Conservation (phyloP, 208 protist genomes). For the Leishmania gerbilli region DNA sequence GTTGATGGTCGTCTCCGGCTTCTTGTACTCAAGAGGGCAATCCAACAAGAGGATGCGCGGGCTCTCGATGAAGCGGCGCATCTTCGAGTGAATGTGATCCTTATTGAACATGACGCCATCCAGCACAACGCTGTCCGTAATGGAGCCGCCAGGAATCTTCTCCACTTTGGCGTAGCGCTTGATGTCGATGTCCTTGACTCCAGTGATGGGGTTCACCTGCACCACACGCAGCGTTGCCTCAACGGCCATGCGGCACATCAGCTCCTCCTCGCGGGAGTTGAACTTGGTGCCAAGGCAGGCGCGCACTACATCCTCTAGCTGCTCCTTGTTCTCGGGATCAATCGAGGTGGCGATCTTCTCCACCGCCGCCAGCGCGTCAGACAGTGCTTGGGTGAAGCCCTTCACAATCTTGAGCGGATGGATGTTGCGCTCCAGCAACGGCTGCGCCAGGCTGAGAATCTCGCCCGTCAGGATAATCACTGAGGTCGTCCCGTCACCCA, state of each 20-base stretch:
- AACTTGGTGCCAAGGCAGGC: conserved; percentile 99
- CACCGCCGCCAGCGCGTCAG: conserved; percentile 95
- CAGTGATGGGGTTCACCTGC: conserved; percentile 76
- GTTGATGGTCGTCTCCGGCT: conserved; percentile 98
- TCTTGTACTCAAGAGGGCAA: conserved; percentile 99
- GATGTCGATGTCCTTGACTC: conserved; percentile 98
- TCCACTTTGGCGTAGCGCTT: conserved; percentile 99
- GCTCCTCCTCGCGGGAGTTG: conserved; percentile 94
- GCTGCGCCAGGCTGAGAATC: conserved; percentile 96
- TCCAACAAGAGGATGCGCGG: conserved; percentile 99
- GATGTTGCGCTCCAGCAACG: conserved; percentile 98
- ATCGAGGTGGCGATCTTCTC: conserved; percentile 93
- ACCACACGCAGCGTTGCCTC: conserved; percentile 97
- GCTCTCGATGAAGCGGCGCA: conserved; percentile 98
- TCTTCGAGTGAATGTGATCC: conserved; percentile 99
- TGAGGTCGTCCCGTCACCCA: conserved; percentile 99
- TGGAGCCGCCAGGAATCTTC: conserved; percentile 99
- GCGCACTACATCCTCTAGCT: conserved; percentile 93
- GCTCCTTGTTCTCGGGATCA: conserved; percentile 92
- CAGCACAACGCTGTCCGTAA: conserved; percentile 98
- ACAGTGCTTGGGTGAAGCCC: conserved; percentile 96
- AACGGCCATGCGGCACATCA: conserved; percentile 99
- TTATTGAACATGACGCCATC: conserved; percentile 99
- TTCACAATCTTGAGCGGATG: conserved; percentile 99
- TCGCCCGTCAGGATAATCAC: conserved; percentile 99